Base-by-base conservation (phyloP, 495 filamentous ascomycete genomes). In the Podospora comata region DNA sequence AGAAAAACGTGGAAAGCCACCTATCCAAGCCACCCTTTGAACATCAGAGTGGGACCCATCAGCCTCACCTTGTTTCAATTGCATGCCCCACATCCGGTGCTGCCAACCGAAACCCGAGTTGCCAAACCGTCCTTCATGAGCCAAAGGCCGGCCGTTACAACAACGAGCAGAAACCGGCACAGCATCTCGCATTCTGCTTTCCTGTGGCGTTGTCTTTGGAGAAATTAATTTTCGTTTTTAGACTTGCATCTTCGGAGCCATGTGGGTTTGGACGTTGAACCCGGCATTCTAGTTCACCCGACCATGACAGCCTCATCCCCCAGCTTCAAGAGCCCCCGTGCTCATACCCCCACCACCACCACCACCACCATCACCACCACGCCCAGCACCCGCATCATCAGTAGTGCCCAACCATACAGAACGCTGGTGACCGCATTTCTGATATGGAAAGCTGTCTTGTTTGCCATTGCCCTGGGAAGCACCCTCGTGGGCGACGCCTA, bases 361-460 rank as follows among this genome's bases (percentile, higher is more conserved):
- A 54, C 54, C 23, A 60, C 30, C 65, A 60, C 27, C 15, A 39
- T 39, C 65, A 30, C n/a, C 16, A 55, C 55, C 18, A 60, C 30
- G 30, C 39, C 28, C 16, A 44, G 0, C 39, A 48, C 39, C 39
- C 23, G 27, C 23, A 60, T 54, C 3, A 5, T 48, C 9, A 48
- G 2, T 2, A 48, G 5, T 48, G 15, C 39, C 9, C n/a, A 67
- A 65, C 20, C 82, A 16, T 58, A 75, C 32, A 67, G 39, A 54
- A 77, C 78, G 1, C 66, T 84, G 28, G 19, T 75, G 39, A 48
- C 69, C 15, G 68, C 83, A 28, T 89, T 87, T 68, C 44, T 78
- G 3, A 70, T 74, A 27, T 97, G 92, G 93, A 97, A 97, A 78
- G 60, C 81, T 6, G 72, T 96, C 23, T 79, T 97, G 27, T 79